Conservation (phyloP, 1,284 basidiomycete genomes). For the Ustilago bromivora region DNA sequence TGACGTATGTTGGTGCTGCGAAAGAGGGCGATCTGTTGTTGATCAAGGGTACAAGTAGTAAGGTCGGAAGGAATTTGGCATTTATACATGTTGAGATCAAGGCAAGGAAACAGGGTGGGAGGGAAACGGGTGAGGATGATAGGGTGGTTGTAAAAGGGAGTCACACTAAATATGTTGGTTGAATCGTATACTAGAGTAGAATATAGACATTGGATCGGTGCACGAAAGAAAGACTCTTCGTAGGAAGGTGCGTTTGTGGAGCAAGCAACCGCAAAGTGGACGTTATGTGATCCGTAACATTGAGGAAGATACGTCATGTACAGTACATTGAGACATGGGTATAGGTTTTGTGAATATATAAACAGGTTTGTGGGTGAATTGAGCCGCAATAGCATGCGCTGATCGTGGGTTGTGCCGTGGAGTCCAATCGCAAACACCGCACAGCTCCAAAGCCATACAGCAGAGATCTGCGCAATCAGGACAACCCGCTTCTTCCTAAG, state of each 20-base stretch:
- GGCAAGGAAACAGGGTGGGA: constrained; percentile 27
- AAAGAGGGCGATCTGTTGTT: constrained; percentile 49
- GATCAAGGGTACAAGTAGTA: constrained; percentile 47
- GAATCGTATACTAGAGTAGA: background rate
- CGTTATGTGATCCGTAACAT: background rate
- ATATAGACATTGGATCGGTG: too few species aligned
- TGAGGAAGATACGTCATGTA: background rate
- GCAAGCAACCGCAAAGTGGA: too few species aligned
- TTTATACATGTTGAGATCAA: constrained; percentile 53
- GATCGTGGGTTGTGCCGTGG: background rate
- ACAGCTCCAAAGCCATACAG: background rate
- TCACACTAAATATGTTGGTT: constrained; percentile 55
- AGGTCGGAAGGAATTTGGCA: constrained; percentile 53
- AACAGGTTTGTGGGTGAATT: background rate
- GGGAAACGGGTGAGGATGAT: constrained; percentile 32
- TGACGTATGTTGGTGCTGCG: constrained; percentile 48
- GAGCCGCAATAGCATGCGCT: background rate
- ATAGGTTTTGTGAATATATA: constrained; percentile 1
- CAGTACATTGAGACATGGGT: background rate
- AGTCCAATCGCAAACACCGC: background rate
- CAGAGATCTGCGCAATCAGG: background rate
- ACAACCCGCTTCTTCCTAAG: constrained; percentile 1
- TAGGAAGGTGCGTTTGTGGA: too few species aligned
- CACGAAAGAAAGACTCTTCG: too few species aligned
- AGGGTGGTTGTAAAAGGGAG: constrained; percentile 36